These are phyloP conservation scores for Sarcocystis neurona DNA, from an alignment of 169 alveolate species.

Conservation along the genomic window DNA sequence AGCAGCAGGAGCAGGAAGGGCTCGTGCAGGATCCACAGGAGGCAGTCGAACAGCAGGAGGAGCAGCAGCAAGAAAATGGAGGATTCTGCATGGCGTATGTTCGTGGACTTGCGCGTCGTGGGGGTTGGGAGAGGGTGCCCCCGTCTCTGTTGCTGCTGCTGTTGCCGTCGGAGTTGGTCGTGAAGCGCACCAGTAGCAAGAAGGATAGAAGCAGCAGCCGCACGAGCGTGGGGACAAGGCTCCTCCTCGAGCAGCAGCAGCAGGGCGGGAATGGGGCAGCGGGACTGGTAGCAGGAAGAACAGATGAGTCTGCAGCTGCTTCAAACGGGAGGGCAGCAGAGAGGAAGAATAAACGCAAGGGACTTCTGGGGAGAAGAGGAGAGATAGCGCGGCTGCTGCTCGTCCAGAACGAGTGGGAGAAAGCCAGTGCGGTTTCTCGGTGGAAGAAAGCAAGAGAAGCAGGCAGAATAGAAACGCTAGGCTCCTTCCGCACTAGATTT, in stretches of 20 bases:
- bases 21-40: too few species aligned
- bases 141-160: slow-evolving; percentile 40
- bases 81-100: slow-evolving; percentile 6
- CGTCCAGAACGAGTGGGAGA: slow-evolving; percentile 56
- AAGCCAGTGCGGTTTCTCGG: slow-evolving; percentile 31
- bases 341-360: neutral
- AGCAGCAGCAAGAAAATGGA: too few species aligned
- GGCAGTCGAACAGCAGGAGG: too few species aligned
- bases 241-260: neutral
- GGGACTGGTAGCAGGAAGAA: neutral
- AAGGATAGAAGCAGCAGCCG: neutral
- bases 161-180: slow-evolving; percentile 12
- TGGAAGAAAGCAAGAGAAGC: slow-evolving; percentile 22
- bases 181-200: neutral
- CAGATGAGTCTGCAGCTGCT: slow-evolving; percentile 12
- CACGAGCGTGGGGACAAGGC: neutral
- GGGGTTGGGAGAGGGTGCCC: slow-evolving; percentile 39
- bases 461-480: neutral
- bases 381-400: slow-evolving; percentile 54
- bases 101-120: slow-evolving; percentile 53
- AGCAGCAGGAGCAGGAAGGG: too few species aligned
- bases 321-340: neutral
- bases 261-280: neutral
- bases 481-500: too few species aligned
- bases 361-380: slow-evolving; percentile 10